Conservation (phyloP, 805 yeast species). For the Cephaloascus albidus region DNA sequence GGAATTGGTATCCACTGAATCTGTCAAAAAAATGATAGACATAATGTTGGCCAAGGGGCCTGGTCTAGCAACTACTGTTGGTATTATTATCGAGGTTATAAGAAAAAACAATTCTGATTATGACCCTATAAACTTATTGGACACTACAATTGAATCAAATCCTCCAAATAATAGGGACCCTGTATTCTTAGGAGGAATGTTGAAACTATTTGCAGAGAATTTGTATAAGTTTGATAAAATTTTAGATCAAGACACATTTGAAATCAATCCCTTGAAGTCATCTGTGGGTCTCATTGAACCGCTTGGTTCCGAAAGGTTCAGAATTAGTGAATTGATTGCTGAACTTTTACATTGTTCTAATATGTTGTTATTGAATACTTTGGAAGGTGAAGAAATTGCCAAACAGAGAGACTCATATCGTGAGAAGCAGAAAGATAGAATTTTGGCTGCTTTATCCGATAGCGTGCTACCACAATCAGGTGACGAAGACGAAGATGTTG, state of each 20-base stretch:
- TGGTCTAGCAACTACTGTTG: constrained; percentile 89
- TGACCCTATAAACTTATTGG: constrained; percentile 79
- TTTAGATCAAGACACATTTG: constrained; percentile 28
- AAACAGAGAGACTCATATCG: constrained; percentile 63
- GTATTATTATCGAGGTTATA: constrained; percentile 87
- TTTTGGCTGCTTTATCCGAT: constrained; percentile 3
- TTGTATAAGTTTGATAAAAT: constrained; percentile 63
- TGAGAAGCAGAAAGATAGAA: constrained; percentile 10
- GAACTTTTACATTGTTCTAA: constrained; percentile 96
- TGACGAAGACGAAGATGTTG: constrained; percentile 4
- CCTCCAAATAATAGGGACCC: constrained; percentile 94
- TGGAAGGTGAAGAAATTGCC: constrained; percentile 59
- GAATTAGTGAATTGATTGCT: constrained; percentile 85
- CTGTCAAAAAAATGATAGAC: constrained; percentile 56
- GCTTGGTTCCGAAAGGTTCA: constrained; percentile 85
- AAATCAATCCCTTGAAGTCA: constrained; percentile 37
- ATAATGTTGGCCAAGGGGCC: constrained; percentile 80
- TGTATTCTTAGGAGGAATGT: constrained; percentile 80
- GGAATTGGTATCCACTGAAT: constrained; percentile 71
- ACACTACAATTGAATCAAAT: constrained; percentile 74
- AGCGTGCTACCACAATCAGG: too few species aligned
- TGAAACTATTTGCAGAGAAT: constrained; percentile 65
- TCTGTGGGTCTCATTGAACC: constrained; percentile 65
- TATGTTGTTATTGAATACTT: constrained; percentile 83
- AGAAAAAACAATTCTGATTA: constrained; percentile 95